Conservation (phyloP, 1,284 basidiomycete species). For the Microbotryum silenes-acaulis region DNA sequence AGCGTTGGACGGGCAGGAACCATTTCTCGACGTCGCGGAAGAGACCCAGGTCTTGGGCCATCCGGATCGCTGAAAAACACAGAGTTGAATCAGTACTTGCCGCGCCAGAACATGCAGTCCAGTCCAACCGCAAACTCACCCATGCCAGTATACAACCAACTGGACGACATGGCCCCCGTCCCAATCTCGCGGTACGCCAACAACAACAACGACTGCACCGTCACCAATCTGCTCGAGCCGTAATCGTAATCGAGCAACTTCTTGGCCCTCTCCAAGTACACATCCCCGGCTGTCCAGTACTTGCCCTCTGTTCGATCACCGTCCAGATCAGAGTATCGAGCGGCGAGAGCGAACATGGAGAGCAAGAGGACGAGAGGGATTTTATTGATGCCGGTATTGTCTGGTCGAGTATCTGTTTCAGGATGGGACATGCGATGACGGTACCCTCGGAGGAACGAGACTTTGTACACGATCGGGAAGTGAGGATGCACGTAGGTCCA, state of each 20-base stretch:
- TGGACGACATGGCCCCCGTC: constrained; percentile 75
- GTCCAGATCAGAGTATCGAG: constrained; percentile 52
- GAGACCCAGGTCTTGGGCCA: constrained; percentile 78
- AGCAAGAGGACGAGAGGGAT: constrained; percentile 62
- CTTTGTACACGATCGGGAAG: constrained; percentile 50
- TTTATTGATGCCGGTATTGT: constrained; percentile 33
- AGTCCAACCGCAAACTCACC: constrained; percentile 38
- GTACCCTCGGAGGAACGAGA: constrained; percentile 56
- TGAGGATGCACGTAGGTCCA: constrained; percentile 66
- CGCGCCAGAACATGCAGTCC: constrained; percentile 43
- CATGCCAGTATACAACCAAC: constrained; percentile 71
- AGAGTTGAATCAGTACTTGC: background rate
- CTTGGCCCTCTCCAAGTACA: constrained; percentile 63
- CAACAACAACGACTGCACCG: constrained; percentile 66
- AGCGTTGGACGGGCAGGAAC: constrained; percentile 58
- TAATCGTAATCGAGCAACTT: constrained; percentile 62
- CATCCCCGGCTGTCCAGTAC: constrained; percentile 75
- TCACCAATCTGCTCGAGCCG: constrained; percentile 56
- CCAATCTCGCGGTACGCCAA: constrained; percentile 75
- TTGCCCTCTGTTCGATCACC: constrained; percentile 45
- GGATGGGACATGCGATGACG: constrained; percentile 34
- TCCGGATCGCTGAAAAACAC: constrained; percentile 39
- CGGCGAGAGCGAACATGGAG: constrained; percentile 66
- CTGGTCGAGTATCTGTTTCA: constrained; percentile 34
- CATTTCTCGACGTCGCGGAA: constrained; percentile 65